phyloP scores from a whole-genome alignment of 306 rosid species.

The Vigna radiata region DNA sequence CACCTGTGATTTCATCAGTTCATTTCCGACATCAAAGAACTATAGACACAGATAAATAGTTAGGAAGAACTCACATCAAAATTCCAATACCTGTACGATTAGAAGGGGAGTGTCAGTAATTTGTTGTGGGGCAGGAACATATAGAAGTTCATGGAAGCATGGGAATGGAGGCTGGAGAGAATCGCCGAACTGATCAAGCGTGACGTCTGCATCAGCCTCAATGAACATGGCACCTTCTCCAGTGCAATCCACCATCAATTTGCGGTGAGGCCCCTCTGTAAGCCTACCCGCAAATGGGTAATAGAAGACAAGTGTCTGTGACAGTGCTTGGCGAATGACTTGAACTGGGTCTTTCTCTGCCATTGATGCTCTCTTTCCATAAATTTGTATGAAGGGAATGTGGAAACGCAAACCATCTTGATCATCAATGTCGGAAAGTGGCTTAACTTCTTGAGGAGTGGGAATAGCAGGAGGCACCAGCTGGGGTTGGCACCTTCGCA shows the following conservation, averaged over 20 bases:
- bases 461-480: neutral
- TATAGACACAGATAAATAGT: too few species aligned
- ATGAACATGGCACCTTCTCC: neutral
- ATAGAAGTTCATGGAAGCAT: constrained; percentile 47
- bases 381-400: neutral
- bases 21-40: too few species aligned
- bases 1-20: constrained; percentile 12
- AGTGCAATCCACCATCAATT: constrained; percentile 53
- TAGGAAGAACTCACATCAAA: too few species aligned
- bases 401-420: neutral
- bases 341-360: constrained; percentile 24
- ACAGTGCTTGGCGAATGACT: neutral
- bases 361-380: constrained; percentile 14
- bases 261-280: constrained; percentile 32
- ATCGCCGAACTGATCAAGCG: constrained; percentile 41
- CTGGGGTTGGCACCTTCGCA: neutral
- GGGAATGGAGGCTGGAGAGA: constrained; percentile 55
- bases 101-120: constrained; percentile 40
- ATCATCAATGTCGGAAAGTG: constrained; percentile 36
- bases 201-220: constrained; percentile 13
- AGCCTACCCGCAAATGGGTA: constrained; percentile 48
- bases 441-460: constrained; percentile 12
- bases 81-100: constrained; percentile 47
- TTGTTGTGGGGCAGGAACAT: too few species aligned
- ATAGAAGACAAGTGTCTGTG: constrained; percentile 35